phyloP scores from a whole-genome alignment of 2,329 filamentous ascomycete species.

The Botrytis sinoallii region DNA sequence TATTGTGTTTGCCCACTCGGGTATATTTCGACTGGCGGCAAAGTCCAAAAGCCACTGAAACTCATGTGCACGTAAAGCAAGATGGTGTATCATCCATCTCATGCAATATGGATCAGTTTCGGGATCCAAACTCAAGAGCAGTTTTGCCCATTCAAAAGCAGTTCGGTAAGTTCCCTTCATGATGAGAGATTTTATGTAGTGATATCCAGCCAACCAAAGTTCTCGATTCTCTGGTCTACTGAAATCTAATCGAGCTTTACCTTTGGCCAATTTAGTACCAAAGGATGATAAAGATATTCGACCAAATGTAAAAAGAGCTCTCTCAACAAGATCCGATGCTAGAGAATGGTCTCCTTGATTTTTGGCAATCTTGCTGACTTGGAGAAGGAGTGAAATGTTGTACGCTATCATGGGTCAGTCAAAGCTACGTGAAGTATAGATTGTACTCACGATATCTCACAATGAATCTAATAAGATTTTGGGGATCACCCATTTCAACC shows the following conservation, averaged over 20 bases:
- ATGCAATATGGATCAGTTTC: constrained; percentile 78
- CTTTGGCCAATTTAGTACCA: constrained; percentile 68
- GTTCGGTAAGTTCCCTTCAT: constrained; percentile 93
- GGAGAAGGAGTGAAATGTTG: constrained; percentile 88
- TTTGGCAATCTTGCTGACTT: constrained; percentile 88
- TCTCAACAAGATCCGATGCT: constrained; percentile 82
- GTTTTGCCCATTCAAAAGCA: constrained; percentile 88
- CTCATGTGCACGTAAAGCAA: constrained; percentile 79
- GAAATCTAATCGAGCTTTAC: constrained; percentile 79
- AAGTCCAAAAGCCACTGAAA: constrained; percentile 73
- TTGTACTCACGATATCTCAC: constrained; percentile 55
- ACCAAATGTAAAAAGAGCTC: constrained; percentile 91
- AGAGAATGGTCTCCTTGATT: constrained; percentile 86
- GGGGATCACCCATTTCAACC: constrained; percentile 81
- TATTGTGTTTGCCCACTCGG: constrained; percentile 44
- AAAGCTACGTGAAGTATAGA: neutral
- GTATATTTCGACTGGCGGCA: constrained; percentile 49
- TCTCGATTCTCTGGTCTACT: constrained; percentile 82
- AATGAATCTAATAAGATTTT: constrained; percentile 75
- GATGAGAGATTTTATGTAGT: constrained; percentile 80
- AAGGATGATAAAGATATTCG: constrained; percentile 83
- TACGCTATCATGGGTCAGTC: constrained; percentile 55
- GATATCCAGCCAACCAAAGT: constrained; percentile 84
- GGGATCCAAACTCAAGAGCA: constrained; percentile 72
- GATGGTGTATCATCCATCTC: constrained; percentile 74